Evolutionary conservation across 2,329 filamentous ascomycete species (phyloP), one percentile per base, ranked within the genome.

Genomic region (Aspergillaceae sp.): DNA sequence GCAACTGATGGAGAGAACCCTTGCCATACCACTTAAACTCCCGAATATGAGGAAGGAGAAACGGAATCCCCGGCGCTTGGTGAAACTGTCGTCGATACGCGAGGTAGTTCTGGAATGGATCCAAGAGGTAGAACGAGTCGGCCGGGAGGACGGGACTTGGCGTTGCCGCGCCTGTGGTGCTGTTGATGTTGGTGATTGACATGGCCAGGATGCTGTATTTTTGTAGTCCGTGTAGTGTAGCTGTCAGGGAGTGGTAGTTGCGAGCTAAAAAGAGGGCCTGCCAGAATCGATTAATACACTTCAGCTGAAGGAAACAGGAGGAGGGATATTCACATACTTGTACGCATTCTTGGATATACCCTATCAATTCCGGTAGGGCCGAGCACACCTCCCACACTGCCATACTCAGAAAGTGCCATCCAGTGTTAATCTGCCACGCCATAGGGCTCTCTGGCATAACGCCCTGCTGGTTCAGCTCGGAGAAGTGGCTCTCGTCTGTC

Each of bases 321-420:
- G 7, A n/a, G 40, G 26, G 33, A 42, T 36, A 8, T n/a, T n/a
- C 2, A 48, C 61, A 55, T 43, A 68, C 67, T 49, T 65, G 52
- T 26, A 60, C 53, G 45, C 65, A 65, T 35, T 64, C 64, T 50
- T 62, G 60, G 6, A 70, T 52, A 45, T 56, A 62, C 7, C 49
- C 46, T 6, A 60, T 51, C 43, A 61, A 41, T 5, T 67, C 61
- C 5, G 65, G 65, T 33, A 68, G 48, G 7, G 63, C 65, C 2
- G 55, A 57, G 43, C 65, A 69, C 46, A 61, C 68, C 51, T 70
- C 67, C 59, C 65, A 67, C 1, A 65, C 61, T 1, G 60, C 59
- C 4, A 55, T 54, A 33, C 56, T 61, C 8, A 68, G 51, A 19
- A 45, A 41, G 33, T 61, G 55, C 67, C 67, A 70, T 40, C 59